Percentiles rank a stretch among this genome's conserved stretches.
phyloP scores from a whole-genome alignment of 106 monocot species.

The Phalaenopsis equestris region DNA sequence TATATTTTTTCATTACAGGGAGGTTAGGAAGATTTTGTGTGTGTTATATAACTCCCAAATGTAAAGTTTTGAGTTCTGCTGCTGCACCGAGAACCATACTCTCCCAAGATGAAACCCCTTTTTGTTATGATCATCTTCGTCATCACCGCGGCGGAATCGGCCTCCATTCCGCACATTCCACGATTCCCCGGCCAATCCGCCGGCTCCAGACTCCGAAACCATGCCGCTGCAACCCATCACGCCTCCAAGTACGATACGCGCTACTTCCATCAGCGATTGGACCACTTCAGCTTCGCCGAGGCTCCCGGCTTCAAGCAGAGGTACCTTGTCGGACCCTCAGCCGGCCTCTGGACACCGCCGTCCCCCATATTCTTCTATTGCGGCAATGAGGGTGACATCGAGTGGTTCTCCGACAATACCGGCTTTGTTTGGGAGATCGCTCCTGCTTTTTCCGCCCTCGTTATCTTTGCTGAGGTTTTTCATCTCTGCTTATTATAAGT shows the following conservation, averaged over 20 bases:
- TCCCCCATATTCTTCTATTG: conserved; percentile 95
- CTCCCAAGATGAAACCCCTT: neutral
- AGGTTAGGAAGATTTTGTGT: no score
- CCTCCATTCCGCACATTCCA: neutral
- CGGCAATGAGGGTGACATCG: conserved; percentile 90
- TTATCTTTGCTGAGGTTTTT: conserved; percentile 80
- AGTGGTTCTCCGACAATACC: conserved; percentile 88
- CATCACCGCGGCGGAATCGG: neutral
- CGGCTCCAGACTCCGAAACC: conserved; percentile 3
- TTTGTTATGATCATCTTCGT: neutral
- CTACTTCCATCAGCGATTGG: conserved; percentile 64
- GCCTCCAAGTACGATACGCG: conserved; percentile 39
- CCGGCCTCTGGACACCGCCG: conserved; percentile 13
- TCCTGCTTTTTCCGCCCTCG: conserved; percentile 62
- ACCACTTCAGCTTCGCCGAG: conserved; percentile 81
- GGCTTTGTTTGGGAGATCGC: conserved; percentile 95
- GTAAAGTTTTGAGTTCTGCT: no score
- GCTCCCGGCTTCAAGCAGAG: conserved; percentile 47
- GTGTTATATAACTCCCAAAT: no score
- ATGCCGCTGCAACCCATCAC: neutral
- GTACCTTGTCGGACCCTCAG: conserved; percentile 44
- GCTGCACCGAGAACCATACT: neutral
- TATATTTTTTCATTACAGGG: no score
- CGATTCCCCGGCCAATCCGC: conserved; percentile 16
- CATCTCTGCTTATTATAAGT: neutral